Evolutionary conservation across 2,329 filamentous ascomycete genomes (phyloP), one percentile per base, ranked within the genome.

Genomic region (Calonectria crousiana): DNA sequence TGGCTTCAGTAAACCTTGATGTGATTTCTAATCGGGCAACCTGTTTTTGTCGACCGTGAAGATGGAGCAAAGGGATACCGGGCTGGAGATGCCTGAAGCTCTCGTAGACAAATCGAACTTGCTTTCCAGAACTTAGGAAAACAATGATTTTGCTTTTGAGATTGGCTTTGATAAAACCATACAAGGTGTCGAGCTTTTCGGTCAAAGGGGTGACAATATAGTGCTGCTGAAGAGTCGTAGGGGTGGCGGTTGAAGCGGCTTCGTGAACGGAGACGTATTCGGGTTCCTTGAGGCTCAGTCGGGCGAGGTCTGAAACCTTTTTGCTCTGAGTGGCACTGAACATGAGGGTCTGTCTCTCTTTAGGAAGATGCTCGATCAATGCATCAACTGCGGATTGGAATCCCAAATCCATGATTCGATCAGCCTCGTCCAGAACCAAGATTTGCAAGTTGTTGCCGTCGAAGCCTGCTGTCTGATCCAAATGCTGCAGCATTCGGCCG

Each of bases 251-350:
- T 4, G 90, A 86, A 2, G 96, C 94, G 18, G 93, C 89, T 82
- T 98, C 95, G 84, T 99, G 96, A 0, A 98, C 97, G 3, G 96
- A 93, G 71, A 99, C 93, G 84, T 99, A 99, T 84, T 98, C 95
- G 18, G 97, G 96, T 67, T 98, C 95, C 78, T 93, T 92, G 36
- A 99, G 88, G 82, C 95, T 98, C 75, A 99, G 85, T 60, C 97
- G 91, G 1, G 96, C 96, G 70, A 99, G 89, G 84, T 99, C 97
- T 0, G 95, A 97, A 0, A 99, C 95, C 82, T 94, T 95, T 82
- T 95, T 97, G 78, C 96, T 98, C 85, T 99, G 97, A 0, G 97
- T 99, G 0, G 97, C 97, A 82, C 95, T 97, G 88, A 98, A 99
- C 13, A 99, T 91, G 82, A 99, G 89, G 0, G 97, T 99, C 85